phyloP scores from a whole-genome alignment of 331 rosid genomes.

The Telfairia occidentalis region DNA sequence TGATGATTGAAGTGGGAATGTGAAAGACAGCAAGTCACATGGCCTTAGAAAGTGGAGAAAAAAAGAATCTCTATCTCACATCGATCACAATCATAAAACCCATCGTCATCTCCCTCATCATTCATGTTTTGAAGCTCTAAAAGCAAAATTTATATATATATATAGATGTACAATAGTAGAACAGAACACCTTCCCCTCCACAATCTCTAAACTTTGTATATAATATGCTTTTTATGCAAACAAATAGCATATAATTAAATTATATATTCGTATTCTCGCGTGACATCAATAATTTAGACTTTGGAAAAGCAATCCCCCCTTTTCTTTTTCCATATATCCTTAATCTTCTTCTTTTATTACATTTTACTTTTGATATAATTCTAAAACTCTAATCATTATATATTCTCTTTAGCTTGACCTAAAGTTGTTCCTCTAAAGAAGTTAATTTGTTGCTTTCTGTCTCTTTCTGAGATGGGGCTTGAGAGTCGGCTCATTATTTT shows the following conservation, averaged over 20 bases:
- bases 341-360: background rate
- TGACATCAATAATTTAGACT: constrained; percentile 7
- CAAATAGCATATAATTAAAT: background rate
- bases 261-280: background rate
- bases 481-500: background rate
- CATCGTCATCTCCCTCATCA: constrained; percentile 6
- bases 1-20: background rate
- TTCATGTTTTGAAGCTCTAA: background rate
- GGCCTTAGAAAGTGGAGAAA: background rate
- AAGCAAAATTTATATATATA: background rate
- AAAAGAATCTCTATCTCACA: constrained; percentile 7
- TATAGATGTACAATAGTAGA: background rate
- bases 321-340: background rate
- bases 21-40: constrained; percentile 7
- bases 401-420: constrained; percentile 8
- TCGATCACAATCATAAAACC: constrained; percentile 9
- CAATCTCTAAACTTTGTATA: background rate
- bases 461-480: background rate
- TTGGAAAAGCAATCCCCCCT: constrained; percentile 1
- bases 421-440: constrained; percentile 7
- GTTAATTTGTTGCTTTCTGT: background rate
- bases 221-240: background rate
- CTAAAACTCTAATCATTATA: constrained; percentile 6
- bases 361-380: background rate
- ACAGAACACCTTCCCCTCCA: background rate